Evolutionary conservation across 2,329 filamentous ascomycete species (phyloP), one percentile per base, ranked within the genome.

Genomic region (Neofusicoccum kwambonambiense): DNA sequence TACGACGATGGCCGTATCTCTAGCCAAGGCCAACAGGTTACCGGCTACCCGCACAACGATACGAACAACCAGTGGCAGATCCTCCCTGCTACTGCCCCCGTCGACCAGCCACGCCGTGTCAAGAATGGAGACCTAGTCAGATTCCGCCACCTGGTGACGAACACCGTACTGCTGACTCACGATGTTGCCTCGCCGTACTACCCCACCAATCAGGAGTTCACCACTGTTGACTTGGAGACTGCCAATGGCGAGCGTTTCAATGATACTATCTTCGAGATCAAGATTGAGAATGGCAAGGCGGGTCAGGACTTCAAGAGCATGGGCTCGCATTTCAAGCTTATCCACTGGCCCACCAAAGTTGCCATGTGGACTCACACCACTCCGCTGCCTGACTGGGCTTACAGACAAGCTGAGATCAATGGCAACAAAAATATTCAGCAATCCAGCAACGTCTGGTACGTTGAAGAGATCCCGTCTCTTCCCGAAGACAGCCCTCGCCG

Each of bases 31-130:
- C 95, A 99, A 81, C 95, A 99, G 80, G 93, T 99, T 41, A 99
- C 95, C 22, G 95, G 95, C 61, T 99, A 99, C 75, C 95, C 95
- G 2, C 95, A 92, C 84, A 97, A 98, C 70, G 95, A 99, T 76
- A 97, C 94, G 74, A 99, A 99, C 86, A 99, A 99, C 82, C 87
- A 96, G 75, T 99, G 95, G 95, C 90, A 98, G 78, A 89, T 99
- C 69, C 79, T 98, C 41, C 95, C 95, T 8, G 77, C 84, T 5
- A 81, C 83, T 62, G 68, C 69, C 27, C 68, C 77, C 0, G 86
- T 89, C 65, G 81, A 84, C 62, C 69, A 83, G 39, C 89, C 86
- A 34, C 87, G 87, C 67, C 83, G 82, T 17, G 90, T 99, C 68
- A 89, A 87, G 77, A 92, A 96, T 76, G 90, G 93, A 69, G 93